Base-by-base conservation (phyloP, 2,329 filamentous ascomycete genomes). In the Talaromyces atroroseus region DNA sequence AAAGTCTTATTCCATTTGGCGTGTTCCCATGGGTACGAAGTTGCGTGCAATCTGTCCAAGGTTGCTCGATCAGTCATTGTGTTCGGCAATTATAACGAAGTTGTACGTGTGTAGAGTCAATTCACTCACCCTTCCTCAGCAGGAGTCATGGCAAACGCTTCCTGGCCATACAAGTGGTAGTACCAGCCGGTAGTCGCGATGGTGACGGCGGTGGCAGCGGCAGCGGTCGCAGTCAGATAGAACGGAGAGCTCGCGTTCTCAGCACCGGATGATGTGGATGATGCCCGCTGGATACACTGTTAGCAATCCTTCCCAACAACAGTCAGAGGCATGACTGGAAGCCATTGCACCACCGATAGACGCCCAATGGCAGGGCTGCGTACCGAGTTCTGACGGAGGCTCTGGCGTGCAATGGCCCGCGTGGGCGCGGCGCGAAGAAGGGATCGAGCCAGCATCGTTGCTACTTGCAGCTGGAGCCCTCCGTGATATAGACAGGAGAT, bases 1-100 rank as follows among this genome's bases (percentile, higher is more conserved):
- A 92, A 99, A 66, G 94, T 96, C 84, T 95, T 96, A 76, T 85
- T 81, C 83, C 87, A 91, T 78, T 94, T 87, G 72, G 85, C 73
- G 78, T 99, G 94, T 70, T 94, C 92, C 94, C 94, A 99, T 62
- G 94, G 94, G 77, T 97, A 97, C 69, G 86, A 78, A 62, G 92
- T 89, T 65, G 94, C 76, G 77, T 99, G 94, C 65, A 99, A 85
- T 80, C 94, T 99, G 69, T 44, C 34, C 34, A 18, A 48, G 50
- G 52, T 54, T 42, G 66, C 59, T 61, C 63, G 8, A 68, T 62
- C 49, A 59, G 47, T 60, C 57, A 42, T 49, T 34, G 44, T 49
- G 8, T 12, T 34, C 24, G 42, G 20, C 38, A 42, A 49, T 20
- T n/a, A 32, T 23, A 24, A 2, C 32, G 20, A 36, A 47, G 20